These are phyloP conservation scores for Phytopythium delawarense DNA, from an alignment of 352 stramenopile species.

Conservation along the genomic window DNA sequence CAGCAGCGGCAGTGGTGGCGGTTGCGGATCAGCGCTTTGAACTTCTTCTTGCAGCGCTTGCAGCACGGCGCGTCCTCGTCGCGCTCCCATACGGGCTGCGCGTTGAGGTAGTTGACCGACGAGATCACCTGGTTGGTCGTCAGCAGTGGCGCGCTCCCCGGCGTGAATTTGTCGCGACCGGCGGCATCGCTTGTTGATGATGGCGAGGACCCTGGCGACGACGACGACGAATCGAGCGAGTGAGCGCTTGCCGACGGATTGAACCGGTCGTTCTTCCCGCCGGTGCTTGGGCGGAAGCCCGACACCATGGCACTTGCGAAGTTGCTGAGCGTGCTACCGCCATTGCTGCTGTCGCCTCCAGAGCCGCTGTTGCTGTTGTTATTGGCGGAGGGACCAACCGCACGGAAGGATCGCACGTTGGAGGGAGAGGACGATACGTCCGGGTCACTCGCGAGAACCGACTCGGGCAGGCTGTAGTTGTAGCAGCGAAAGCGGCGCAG, in stretches of 20 bases:
- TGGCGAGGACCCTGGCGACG: slow-evolving; percentile 22
- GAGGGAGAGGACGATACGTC: slow-evolving; percentile 43
- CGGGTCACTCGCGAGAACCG: slow-evolving; percentile 35
- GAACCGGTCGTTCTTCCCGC: background rate
- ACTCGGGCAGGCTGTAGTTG: slow-evolving; percentile 81
- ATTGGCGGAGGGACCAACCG: slow-evolving; percentile 2
- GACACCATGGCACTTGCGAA: slow-evolving; percentile 6
- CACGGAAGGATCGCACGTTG: slow-evolving; percentile 19
- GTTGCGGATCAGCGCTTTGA: slow-evolving; percentile 79
- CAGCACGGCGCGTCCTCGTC: slow-evolving; percentile 80
- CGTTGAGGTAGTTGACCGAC: slow-evolving; percentile 54
- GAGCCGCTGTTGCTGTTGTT: slow-evolving; percentile 8
- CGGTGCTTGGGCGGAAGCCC: background rate
- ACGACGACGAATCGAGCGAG: slow-evolving; percentile 20
- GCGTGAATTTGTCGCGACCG: slow-evolving; percentile 34
- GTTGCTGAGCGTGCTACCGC: slow-evolving; percentile 4
- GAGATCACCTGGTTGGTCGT: slow-evolving; percentile 68
- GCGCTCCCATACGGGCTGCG: slow-evolving; percentile 81
- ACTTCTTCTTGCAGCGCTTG: slow-evolving; percentile 89
- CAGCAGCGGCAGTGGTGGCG: slow-evolving; percentile 83
- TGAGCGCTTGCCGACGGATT: background rate
- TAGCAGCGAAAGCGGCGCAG: slow-evolving; percentile 70
- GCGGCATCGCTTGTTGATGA: slow-evolving; percentile 16
- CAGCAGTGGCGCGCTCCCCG: slow-evolving; percentile 57
- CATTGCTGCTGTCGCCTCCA: slow-evolving; percentile 9